A percentile compares a stretch with the other conserved stretches of the same genome.
phyloP scores from a whole-genome alignment of 768 basidiomycete genomes.

The Megacollybia marginata region DNA sequence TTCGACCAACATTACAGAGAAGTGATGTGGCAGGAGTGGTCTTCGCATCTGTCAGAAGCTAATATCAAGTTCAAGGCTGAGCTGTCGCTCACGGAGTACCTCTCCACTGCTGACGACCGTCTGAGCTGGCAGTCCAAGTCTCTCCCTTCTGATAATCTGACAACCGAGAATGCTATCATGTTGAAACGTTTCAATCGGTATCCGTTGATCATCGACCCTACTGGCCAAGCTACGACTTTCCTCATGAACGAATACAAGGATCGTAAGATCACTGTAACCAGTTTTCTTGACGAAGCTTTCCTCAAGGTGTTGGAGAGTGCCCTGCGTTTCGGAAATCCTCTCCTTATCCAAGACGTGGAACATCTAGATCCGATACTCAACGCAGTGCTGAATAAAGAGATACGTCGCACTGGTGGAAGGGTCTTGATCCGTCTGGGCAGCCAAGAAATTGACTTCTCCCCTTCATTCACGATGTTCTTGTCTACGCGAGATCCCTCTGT shows the following conservation, averaged over 20 bases:
- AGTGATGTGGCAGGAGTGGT: constrained; percentile 96
- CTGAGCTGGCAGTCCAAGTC: constrained; percentile 94
- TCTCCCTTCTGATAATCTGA: constrained; percentile 91
- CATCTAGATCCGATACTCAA: constrained; percentile 97
- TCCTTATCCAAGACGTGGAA: constrained; percentile 97
- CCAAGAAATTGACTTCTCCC: constrained; percentile 99
- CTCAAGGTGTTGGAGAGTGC: constrained; percentile 97
- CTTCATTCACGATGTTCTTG: constrained; percentile 99
- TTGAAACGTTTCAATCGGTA: constrained; percentile 96
- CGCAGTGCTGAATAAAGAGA: constrained; percentile 94
- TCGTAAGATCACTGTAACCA: constrained; percentile 95
- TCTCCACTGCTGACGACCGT: constrained; percentile 95
- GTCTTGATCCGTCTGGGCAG: constrained; percentile 93
- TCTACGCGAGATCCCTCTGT: constrained; percentile 96
- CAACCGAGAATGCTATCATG: constrained; percentile 99
- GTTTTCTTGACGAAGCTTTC: constrained; percentile 98
- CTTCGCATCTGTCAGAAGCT: constrained; percentile 79
- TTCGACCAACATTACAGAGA: constrained; percentile 99
- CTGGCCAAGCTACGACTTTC: constrained; percentile 94
- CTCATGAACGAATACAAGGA: constrained; percentile 91
- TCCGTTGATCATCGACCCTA: constrained; percentile 96
- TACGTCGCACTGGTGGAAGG: constrained; percentile 92
- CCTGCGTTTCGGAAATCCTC: constrained; percentile 95
- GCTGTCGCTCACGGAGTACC: constrained; percentile 88
- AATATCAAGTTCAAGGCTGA: constrained; percentile 89